Conservation (phyloP, 306 rosid genomes). For the Casuarina cunninghamiana region DNA sequence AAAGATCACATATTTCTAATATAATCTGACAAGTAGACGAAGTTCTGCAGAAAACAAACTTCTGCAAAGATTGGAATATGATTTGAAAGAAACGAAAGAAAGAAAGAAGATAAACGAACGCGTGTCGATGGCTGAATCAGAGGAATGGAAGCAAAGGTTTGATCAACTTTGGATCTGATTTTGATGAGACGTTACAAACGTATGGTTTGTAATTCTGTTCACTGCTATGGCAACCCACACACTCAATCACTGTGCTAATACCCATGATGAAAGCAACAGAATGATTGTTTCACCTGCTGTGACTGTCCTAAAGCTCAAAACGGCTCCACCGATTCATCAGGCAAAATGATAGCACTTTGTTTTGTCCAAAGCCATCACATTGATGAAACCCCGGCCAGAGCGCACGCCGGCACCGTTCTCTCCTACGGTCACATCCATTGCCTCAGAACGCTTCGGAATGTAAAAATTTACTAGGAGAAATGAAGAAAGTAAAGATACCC, state of each 20-base stretch:
- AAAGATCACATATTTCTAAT: no score
- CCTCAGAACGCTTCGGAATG: no score
- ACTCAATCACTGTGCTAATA: slow-evolving; percentile 10
- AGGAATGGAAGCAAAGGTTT: background rate
- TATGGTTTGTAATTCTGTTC: slow-evolving; percentile 24
- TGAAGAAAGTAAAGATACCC: no score
- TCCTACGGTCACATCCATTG: slow-evolving; percentile 38
- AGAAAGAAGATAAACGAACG: background rate
- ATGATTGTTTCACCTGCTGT: slow-evolving; percentile 19
- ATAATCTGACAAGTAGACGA: no score
- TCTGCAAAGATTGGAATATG: no score
- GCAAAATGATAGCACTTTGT: slow-evolving; percentile 30
- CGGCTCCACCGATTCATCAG: slow-evolving; percentile 12
- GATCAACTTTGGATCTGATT: background rate
- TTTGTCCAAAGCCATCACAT: slow-evolving; percentile 21
- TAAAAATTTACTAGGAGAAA: no score
- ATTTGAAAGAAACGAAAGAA: no score
- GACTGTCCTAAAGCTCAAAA: slow-evolving; percentile 20
- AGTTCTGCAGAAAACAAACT: no score
- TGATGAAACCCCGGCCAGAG: slow-evolving; percentile 25
- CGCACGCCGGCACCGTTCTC: slow-evolving; percentile 13
- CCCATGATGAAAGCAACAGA: slow-evolving; percentile 6
- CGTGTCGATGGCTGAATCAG: background rate
- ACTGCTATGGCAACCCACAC: slow-evolving; percentile 15
- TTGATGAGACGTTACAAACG: slow-evolving; percentile 32